Percentiles rank a stretch among this genome's conserved stretches.
These are phyloP conservation scores for Colletotrichum noveboracense DNA, from an alignment of 2,329 filamentous ascomycete species.

Conservation along the genomic window DNA sequence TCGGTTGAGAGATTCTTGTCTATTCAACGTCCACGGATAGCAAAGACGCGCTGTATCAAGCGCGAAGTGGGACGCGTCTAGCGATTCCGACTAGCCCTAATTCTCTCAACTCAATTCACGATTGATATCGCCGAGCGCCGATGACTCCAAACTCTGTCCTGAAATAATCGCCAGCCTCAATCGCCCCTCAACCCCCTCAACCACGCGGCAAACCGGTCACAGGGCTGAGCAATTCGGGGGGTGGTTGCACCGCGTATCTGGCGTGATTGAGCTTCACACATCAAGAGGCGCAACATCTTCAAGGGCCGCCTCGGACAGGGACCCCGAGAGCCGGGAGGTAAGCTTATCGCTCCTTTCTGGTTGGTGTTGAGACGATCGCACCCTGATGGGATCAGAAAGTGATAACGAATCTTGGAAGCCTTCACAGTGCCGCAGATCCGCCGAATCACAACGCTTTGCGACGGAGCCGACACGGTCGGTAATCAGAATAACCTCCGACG, in stretches of 20 bases:
- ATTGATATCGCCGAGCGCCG: not conserved
- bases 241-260: not conserved
- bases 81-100: not conserved
- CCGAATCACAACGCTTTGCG: not conserved
- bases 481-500: not conserved
- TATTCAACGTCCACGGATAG: not conserved
- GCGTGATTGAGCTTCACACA: not conserved
- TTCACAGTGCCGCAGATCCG: not conserved
- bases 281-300: not conserved
- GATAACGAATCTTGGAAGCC: not conserved
- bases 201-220: not conserved
- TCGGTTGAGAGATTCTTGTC: not conserved
- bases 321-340: not conserved
- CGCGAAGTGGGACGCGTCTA: conserved; percentile 13
- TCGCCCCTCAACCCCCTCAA: not conserved
- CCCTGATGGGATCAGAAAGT: not conserved
- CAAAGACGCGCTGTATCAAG: not conserved
- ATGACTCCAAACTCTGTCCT: not conserved
- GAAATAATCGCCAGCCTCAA: not conserved
- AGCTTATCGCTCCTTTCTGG: conserved; percentile 12
- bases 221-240: not conserved
- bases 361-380: not conserved
- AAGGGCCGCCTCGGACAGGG: not conserved
- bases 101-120: not conserved
- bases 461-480: not conserved